phyloP scores from a whole-genome alignment of 331 rosid species.

The Prunus yedoensis region DNA sequence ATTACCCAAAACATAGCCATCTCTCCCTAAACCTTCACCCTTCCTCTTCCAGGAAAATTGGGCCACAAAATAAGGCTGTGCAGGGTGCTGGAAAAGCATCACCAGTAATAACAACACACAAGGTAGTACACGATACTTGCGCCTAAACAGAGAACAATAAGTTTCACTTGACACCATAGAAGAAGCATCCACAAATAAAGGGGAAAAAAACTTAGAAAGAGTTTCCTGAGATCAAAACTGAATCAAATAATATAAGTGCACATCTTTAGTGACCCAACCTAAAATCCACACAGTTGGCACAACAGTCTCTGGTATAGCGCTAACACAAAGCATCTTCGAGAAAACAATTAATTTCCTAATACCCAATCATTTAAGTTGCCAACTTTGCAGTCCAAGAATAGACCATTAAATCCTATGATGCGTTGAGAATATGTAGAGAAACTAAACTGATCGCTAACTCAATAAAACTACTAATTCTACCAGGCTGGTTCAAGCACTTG shows the following conservation, averaged over 20 bases:
- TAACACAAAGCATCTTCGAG: neutral
- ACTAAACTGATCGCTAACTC: neutral
- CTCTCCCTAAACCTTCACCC: neutral
- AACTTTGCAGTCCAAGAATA: too few species aligned
- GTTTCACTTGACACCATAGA: neutral
- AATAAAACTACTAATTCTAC: neutral
- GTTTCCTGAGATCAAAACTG: neutral
- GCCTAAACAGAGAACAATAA: neutral
- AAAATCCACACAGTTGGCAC: neutral
- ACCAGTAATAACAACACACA: neutral
- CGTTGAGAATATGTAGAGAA: neutral
- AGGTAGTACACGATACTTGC: neutral
- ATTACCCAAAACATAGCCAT: neutral
- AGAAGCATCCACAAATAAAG: neutral
- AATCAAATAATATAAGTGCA: neutral
- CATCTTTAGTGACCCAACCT: neutral
- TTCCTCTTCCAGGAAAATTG: neutral
- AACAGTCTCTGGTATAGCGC: neutral
- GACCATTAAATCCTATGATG: neutral
- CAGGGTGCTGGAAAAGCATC: neutral
- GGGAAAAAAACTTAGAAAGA: neutral
- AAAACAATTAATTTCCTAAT: neutral
- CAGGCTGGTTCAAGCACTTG: neutral
- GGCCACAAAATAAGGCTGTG: neutral
- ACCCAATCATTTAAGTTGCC: neutral